phyloP scores from a whole-genome alignment of 108 stramenopile species.

The Skeletonema tropicum region DNA sequence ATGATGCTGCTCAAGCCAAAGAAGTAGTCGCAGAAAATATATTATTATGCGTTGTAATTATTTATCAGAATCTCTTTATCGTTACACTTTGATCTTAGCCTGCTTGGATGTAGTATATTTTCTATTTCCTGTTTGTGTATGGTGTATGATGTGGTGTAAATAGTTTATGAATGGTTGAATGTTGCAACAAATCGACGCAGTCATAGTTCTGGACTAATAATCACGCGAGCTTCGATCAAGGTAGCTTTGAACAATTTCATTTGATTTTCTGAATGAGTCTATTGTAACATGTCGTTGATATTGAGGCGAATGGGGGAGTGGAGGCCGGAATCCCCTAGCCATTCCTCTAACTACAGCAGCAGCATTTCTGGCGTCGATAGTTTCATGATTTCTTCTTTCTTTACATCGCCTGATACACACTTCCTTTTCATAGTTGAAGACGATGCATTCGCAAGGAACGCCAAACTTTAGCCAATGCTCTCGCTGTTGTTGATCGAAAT shows the following conservation, averaged over 20 bases:
- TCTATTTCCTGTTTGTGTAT: neutral
- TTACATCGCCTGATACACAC: slow-evolving; percentile 38
- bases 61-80: neutral
- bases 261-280: neutral
- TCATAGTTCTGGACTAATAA: neutral
- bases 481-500: slow-evolving; percentile 61
- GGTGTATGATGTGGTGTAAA: neutral
- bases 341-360: slow-evolving; percentile 20
- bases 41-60: neutral
- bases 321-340: slow-evolving; percentile 25
- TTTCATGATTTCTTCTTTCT: slow-evolving; percentile 36
- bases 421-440: slow-evolving; percentile 33
- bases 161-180: too few species aligned
- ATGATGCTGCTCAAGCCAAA: slow-evolving; percentile 37
- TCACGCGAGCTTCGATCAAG: neutral
- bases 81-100: neutral
- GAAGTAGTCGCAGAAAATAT: slow-evolving; percentile 15
- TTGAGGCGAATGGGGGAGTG: slow-evolving; percentile 7
- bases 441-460: slow-evolving; percentile 32
- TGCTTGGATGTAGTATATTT: too few species aligned
- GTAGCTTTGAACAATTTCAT: neutral
- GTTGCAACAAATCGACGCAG: neutral
- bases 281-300: neutral
- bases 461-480: slow-evolving; percentile 28
- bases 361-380: slow-evolving; percentile 31